Evolutionary conservation across 2,329 filamentous ascomycete genomes (phyloP).

Genomic region (Cercospora sesami): DNA sequence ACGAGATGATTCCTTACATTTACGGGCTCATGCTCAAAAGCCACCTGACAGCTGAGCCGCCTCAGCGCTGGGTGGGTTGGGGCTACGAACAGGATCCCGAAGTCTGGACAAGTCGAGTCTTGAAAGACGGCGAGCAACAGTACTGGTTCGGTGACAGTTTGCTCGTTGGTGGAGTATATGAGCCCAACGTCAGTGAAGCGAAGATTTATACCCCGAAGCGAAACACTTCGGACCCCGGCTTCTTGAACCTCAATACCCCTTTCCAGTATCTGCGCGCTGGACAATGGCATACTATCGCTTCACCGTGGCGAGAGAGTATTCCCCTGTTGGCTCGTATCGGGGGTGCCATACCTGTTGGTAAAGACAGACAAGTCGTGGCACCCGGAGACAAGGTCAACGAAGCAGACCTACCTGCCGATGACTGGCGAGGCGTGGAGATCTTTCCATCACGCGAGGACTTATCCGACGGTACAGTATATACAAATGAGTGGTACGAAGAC

Average conservation of each 20-base stretch:
- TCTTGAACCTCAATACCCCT: constrained; percentile 62
- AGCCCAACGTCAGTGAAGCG: constrained; percentile 56
- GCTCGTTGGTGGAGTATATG: constrained; percentile 67
- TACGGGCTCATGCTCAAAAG: constrained; percentile 66
- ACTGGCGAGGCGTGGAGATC: constrained; percentile 59
- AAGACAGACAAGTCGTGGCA: constrained; percentile 52
- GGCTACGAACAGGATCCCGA: constrained; percentile 66
- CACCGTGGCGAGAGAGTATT: constrained; percentile 56
- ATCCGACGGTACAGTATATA: constrained; percentile 41
- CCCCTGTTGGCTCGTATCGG: constrained; percentile 58
- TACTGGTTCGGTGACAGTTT: constrained; percentile 71
- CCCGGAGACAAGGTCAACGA: constrained; percentile 52
- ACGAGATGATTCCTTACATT: constrained; percentile 70
- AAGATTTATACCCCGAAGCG: constrained; percentile 63
- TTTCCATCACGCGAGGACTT: constrained; percentile 52
- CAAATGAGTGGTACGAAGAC: constrained; percentile 57
- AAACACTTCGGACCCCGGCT: constrained; percentile 51
- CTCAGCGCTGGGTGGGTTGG: constrained; percentile 73
- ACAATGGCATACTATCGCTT: constrained; percentile 54
- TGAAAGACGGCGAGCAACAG: constrained; percentile 67
- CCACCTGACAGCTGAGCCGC: constrained; percentile 61
- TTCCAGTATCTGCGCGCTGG: constrained; percentile 59
- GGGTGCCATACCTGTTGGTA: constrained; percentile 56
- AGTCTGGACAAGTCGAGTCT: constrained; percentile 59
- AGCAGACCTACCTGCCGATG: constrained; percentile 52